These are phyloP conservation scores for Lentinula edodes DNA, from an alignment of 768 basidiomycete species.

Conservation along the genomic window DNA sequence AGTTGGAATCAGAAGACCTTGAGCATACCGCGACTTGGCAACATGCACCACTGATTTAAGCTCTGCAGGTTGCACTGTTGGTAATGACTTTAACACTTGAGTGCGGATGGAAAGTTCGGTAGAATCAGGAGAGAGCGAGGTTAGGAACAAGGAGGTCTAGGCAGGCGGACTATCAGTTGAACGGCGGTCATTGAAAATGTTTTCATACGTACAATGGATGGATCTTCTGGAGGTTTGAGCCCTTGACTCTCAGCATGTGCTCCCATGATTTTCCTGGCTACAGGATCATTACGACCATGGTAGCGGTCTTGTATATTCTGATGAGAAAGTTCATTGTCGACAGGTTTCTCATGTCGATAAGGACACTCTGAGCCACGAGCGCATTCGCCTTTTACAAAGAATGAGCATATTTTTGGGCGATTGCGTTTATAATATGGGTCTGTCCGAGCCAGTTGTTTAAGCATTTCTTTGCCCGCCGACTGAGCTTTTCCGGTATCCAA, in stretches of 20 bases:
- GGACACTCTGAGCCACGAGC: conserved; percentile 90
- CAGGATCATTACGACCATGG: conserved; percentile 89
- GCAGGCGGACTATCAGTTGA: neutral
- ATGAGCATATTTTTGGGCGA: conserved; percentile 88
- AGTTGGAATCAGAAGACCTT: neutral
- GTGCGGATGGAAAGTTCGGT: conserved; percentile 75
- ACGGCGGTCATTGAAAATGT: neutral
- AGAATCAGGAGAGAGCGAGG: conserved; percentile 63
- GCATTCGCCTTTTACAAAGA: conserved; percentile 95
- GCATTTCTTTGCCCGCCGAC: conserved; percentile 91
- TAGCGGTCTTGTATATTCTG: conserved; percentile 96
- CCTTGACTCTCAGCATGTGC: conserved; percentile 79
- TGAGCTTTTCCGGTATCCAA: conserved; percentile 56
- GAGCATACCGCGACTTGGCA: conserved; percentile 61
- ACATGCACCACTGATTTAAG: conserved; percentile 85
- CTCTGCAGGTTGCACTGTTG: conserved; percentile 54
- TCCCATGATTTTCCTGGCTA: conserved; percentile 84
- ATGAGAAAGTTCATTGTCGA: conserved; percentile 75
- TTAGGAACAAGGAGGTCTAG: conserved; percentile 84
- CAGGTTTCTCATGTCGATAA: conserved; percentile 90
- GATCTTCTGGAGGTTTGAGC: conserved; percentile 85
- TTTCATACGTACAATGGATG: conserved; percentile 60
- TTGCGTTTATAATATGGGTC: conserved; percentile 99
- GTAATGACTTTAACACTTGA: conserved; percentile 61
- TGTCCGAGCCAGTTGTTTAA: conserved; percentile 89